phyloP scores from a whole-genome alignment of 805 yeast genomes.

The Pichia thaimueangensis region DNA sequence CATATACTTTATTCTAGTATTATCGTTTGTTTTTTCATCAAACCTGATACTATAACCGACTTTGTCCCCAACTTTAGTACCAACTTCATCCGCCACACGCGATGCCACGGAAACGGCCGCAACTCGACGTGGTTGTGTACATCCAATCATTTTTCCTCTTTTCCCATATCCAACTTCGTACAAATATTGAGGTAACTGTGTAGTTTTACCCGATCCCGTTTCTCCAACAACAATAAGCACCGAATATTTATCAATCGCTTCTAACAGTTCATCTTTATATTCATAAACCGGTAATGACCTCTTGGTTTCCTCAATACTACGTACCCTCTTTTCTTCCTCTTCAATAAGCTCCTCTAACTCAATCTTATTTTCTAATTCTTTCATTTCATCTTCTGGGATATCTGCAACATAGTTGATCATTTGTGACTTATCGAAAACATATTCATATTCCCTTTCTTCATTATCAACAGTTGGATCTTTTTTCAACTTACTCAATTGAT shows the following conservation, averaged over 20 bases:
- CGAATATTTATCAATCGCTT: conserved; percentile 56
- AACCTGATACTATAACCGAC: conserved; percentile 90
- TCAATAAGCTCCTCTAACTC: conserved; percentile 27
- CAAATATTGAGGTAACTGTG: conserved; percentile 85
- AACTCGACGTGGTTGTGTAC: conserved; percentile 93
- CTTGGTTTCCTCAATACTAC: conserved; percentile 44
- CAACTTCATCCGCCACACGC: conserved; percentile 88
- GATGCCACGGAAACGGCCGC: conserved; percentile 90
- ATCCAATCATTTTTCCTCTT: conserved; percentile 42
- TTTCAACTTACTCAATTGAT: conserved; percentile 14
- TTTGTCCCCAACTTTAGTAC: conserved; percentile 67
- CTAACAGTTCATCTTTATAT: conserved; percentile 53
- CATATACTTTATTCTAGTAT: conserved; percentile 77
- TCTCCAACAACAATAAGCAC: conserved; percentile 86
- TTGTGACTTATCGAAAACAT: conserved; percentile 66
- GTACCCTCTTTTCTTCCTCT: conserved; percentile 31
- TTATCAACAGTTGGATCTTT: conserved; percentile 18
- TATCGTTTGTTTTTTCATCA: conserved; percentile 64
- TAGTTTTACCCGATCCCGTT: conserved; percentile 95
- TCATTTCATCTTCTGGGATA: conserved; percentile 31
- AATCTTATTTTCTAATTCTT: conserved; percentile 27
- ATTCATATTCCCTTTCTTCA: conserved; percentile 50
- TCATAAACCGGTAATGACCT: conserved; percentile 70
- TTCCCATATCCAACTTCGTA: conserved; percentile 74
- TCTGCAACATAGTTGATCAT: conserved; percentile 41